These are phyloP conservation scores for Phytophthora parvispora DNA, from an alignment of 352 stramenopile species.

Conservation along the genomic window DNA sequence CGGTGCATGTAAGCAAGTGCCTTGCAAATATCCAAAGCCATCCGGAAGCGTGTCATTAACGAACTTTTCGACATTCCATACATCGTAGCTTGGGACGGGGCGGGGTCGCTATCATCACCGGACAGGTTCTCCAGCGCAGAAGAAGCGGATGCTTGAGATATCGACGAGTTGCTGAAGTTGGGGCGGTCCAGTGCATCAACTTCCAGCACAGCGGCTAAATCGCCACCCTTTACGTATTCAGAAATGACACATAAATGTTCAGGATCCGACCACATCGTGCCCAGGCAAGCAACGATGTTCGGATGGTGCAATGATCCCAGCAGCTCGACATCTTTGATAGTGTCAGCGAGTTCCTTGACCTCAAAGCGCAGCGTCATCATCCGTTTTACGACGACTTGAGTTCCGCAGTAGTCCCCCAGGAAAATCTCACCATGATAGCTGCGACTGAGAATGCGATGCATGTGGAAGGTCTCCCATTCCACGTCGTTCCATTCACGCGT, in stretches of 20 bases:
- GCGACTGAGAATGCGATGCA: conserved; percentile 68
- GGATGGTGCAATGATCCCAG: conserved; percentile 66
- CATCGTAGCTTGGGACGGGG: conserved; percentile 10
- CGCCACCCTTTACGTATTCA: conserved; percentile 70
- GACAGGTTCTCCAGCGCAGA: conserved; percentile 8
- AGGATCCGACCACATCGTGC: conserved; percentile 74
- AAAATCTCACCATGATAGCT: conserved; percentile 77
- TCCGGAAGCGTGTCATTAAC: conserved; percentile 57
- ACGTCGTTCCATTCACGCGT: conserved; percentile 64
- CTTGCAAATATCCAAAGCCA: conserved; percentile 67
- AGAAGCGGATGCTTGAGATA: conserved; percentile 4
- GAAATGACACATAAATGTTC: conserved; percentile 78
- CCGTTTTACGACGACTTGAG: conserved; percentile 74
- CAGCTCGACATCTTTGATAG: conserved; percentile 80
- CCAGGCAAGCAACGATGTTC: conserved; percentile 75
- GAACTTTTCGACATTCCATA: conserved; percentile 39
- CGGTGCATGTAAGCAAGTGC: conserved; percentile 67
- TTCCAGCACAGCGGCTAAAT: conserved; percentile 68
- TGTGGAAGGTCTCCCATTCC: conserved; percentile 71
- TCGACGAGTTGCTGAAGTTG: conserved; percentile 25
- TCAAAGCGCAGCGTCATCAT: conserved; percentile 75
- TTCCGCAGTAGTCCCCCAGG: conserved; percentile 62
- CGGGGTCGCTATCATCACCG: conserved; percentile 12
- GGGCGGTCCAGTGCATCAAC: conserved; percentile 49
- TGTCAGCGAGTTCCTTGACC: conserved; percentile 65